Percentiles rank a stretch among this genome's conserved stretches.
Conservation (phyloP, 768 basidiomycete species). For the Amanita thiersii region DNA sequence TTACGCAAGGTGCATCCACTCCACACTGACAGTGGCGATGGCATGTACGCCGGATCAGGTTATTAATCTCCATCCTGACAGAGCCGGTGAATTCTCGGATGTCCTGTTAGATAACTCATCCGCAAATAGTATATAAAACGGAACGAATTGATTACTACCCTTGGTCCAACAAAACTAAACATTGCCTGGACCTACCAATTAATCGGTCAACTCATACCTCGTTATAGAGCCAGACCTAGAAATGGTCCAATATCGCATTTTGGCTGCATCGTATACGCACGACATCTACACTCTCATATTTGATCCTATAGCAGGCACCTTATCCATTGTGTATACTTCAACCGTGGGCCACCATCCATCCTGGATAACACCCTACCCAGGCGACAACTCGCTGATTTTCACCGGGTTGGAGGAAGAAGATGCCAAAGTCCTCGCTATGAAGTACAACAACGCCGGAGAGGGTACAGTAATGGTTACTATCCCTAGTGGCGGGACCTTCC, state of each 20-base stretch:
- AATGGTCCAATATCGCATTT: conserved; percentile 45
- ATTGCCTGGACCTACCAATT: too few species aligned
- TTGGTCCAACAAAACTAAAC: too few species aligned
- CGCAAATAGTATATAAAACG: too few species aligned
- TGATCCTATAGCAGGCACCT: conserved; percentile 36
- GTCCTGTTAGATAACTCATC: too few species aligned
- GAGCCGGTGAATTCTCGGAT: too few species aligned
- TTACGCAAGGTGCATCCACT: too few species aligned
- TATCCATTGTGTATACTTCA: conserved; percentile 37
- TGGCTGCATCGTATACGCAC: conserved; percentile 60
- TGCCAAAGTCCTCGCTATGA: conserved; percentile 57
- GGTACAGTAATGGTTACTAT: conserved; percentile 41
- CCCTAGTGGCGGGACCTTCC: conserved; percentile 49
- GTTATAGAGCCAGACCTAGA: too few species aligned
- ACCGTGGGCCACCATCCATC: conserved; percentile 60
- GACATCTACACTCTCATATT: conserved; percentile 58
- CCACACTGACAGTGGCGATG: too few species aligned
- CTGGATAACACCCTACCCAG: conserved; percentile 63
- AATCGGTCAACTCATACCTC: too few species aligned
- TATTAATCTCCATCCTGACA: too few species aligned
- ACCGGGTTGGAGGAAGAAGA: conserved; percentile 59
- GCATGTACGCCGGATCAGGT: too few species aligned
- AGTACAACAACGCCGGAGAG: conserved; percentile 44
- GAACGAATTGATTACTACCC: too few species aligned
- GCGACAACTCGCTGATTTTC: conserved; percentile 50